A percentile compares a stretch with the other conserved stretches of the same genome.
phyloP scores from a whole-genome alignment of 116 monocot genomes.

The Phalaenopsis hybrid region DNA sequence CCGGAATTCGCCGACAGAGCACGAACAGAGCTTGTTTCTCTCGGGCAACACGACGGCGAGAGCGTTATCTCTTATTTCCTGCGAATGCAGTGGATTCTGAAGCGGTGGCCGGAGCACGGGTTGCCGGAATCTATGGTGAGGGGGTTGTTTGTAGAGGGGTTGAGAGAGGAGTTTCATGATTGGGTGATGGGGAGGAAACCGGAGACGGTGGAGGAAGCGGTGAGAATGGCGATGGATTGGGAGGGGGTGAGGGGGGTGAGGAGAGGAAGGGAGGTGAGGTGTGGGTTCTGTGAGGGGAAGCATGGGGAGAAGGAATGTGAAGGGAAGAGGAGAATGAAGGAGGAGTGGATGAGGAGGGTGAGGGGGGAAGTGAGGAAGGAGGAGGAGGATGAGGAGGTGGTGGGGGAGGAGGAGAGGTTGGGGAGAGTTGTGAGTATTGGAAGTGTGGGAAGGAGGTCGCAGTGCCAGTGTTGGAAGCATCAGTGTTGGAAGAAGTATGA shows the following conservation, averaged over 20 bases:
- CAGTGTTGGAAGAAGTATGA: slow-evolving; percentile 67
- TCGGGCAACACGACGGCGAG: slow-evolving; percentile 46
- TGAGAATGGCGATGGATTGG: slow-evolving; percentile 40
- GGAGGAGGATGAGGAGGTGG: not conserved
- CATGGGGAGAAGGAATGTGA: slow-evolving; percentile 57
- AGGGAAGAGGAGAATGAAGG: slow-evolving; percentile 49
- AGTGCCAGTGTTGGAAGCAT: slow-evolving; percentile 68
- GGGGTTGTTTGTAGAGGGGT: slow-evolving; percentile 57
- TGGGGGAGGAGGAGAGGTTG: not conserved
- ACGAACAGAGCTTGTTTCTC: slow-evolving; percentile 31
- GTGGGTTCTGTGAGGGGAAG: slow-evolving; percentile 56
- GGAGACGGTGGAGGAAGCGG: slow-evolving; percentile 46
- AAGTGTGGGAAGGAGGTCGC: slow-evolving; percentile 19
- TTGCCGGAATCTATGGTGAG: slow-evolving; percentile 42
- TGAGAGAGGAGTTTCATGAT: slow-evolving; percentile 42
- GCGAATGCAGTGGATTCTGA: slow-evolving; percentile 54
- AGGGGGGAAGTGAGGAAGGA: not conserved
- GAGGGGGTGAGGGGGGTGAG: slow-evolving; percentile 24
- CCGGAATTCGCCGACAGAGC: slow-evolving; percentile 34
- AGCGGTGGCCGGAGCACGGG: slow-evolving; percentile 59
- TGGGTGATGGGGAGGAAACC: slow-evolving; percentile 52
- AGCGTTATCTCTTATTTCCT: slow-evolving; percentile 41
- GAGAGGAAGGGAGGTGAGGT: slow-evolving; percentile 17
- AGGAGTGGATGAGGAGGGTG: slow-evolving; percentile 37
- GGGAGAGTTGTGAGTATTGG: slow-evolving; percentile 17